Evolutionary conservation across 805 yeast genomes (phyloP), one percentile per base, ranked within the genome.

Genomic region (Candida pseudoglaebosa): DNA sequence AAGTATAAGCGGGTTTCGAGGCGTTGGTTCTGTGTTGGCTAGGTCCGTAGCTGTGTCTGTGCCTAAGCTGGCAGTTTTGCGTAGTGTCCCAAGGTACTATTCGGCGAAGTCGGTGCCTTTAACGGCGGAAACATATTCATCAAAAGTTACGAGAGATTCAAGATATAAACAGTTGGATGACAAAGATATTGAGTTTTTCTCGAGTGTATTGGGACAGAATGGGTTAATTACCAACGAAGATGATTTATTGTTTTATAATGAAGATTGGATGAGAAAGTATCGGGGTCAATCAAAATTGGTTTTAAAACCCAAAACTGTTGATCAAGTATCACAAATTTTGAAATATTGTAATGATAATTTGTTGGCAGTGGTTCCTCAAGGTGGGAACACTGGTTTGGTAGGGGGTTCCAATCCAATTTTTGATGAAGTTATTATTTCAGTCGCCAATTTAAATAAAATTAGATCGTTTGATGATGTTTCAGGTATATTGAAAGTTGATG

Each of bases 351-450:
- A 84, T 54, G 85, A 81, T 21, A 62, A 79, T 35, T 77, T 73
- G 43, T 62, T 90, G 20, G 96, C 97, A 0, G 79, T 90, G 34
- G 95, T 88, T 7, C 97, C 98, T 12, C 97, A 91, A 65, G 96
- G 97, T 56, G 98, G 98, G 50, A 90, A 91, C 63, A 91, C 97
- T 1, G 96, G 96, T 19, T 73, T 90, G 33, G 98, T 90, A 30
- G 98, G 97, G 47, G 98, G 97, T 4, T 84, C 95, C 4, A 78
- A 82, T 14, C 96, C 97, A 0, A 82, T 90, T 1, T 90, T 88
- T 61, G 98, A 90, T 61, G 98, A 90, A 63, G 77, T 90, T 36
- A 75, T 90, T 17, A 49, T 90, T 17, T 82, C 88, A 2, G 65
- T 89, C 35, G 64, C 84, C 24, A 75, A 73, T 52, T 52, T 91